These are phyloP conservation scores for Microglena sp. DNA, from an alignment of 139 green algal genomes.

Conservation along the genomic window DNA sequence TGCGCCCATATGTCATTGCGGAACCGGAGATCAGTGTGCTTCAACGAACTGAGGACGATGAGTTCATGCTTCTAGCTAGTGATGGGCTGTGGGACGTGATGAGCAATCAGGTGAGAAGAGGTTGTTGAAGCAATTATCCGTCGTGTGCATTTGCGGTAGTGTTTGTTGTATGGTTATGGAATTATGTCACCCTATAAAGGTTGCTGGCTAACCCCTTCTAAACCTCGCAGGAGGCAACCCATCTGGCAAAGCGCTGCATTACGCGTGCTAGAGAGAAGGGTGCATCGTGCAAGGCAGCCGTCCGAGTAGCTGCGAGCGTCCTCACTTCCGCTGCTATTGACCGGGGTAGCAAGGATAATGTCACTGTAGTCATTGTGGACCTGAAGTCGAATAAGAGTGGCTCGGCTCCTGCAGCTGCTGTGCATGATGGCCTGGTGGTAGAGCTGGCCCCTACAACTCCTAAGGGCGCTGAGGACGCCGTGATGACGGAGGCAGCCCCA, in stretches of 20 bases:
- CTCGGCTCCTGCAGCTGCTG: too few species aligned
- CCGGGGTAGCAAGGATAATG: slow-evolving; percentile 47
- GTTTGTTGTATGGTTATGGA: too few species aligned
- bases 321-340: slow-evolving; percentile 58
- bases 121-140: neutral
- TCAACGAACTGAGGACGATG: slow-evolving; percentile 42
- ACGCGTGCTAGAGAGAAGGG: slow-evolving; percentile 43
- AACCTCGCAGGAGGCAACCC: slow-evolving; percentile 37
- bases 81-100: slow-evolving; percentile 69
- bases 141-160: too few species aligned
- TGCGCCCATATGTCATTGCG: slow-evolving; percentile 61
- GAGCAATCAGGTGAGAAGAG: slow-evolving; percentile 44
- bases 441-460: too few species aligned
- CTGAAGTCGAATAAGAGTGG: too few species aligned
- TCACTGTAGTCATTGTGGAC: too few species aligned
- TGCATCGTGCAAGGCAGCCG: slow-evolving; percentile 39
- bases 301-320: slow-evolving; percentile 47
- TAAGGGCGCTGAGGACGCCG: too few species aligned
- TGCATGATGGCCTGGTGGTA: too few species aligned
- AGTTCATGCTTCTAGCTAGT: slow-evolving; percentile 65
- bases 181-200: too few species aligned
- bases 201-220: too few species aligned
- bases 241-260: slow-evolving; percentile 47
- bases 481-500: too few species aligned
- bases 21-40: slow-evolving; percentile 56